Percentiles rank a stretch among this genome's conserved stretches.
These are phyloP conservation scores for Entomortierella beljakovae DNA, from an alignment of 192 early-diverging fungal species.

Conservation along the genomic window DNA sequence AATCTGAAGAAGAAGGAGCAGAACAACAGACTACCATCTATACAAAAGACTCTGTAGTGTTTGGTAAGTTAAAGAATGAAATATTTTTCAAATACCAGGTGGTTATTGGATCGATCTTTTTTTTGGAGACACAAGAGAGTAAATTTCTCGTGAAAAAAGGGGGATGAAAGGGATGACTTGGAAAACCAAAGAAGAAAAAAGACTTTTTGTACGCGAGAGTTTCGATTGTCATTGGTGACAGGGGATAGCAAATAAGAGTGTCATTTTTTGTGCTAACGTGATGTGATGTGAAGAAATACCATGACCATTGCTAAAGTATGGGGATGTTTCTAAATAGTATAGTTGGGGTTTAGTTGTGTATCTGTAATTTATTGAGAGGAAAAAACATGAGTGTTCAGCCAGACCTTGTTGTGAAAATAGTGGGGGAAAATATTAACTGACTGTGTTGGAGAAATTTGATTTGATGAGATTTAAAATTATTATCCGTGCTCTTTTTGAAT, in stretches of 20 bases:
- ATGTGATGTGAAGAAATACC: too few species aligned
- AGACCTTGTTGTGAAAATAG: too few species aligned
- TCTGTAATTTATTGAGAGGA: too few species aligned
- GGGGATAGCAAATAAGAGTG: too few species aligned
- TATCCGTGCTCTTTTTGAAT: not conserved
- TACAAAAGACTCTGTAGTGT: constrained; percentile 51
- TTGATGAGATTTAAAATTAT: constrained; percentile 1
- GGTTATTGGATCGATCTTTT: not conserved
- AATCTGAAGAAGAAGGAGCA: constrained; percentile 43
- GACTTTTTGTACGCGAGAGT: too few species aligned
- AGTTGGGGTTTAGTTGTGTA: too few species aligned
- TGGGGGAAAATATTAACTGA: too few species aligned
- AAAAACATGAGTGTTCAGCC: too few species aligned
- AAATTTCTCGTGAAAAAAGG: not conserved
- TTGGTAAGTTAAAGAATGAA: constrained; percentile 26
- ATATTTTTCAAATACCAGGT: not conserved
- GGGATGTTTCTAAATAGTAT: too few species aligned
- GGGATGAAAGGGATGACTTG: constrained; percentile 11
- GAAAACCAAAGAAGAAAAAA: constrained; percentile 1
- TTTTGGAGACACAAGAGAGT: not conserved
- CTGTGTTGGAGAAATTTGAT: constrained; percentile 29
- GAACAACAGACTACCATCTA: constrained; percentile 50
- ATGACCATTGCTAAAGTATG: too few species aligned
- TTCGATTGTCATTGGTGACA: too few species aligned
- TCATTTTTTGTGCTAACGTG: too few species aligned